These are phyloP conservation scores for Lachancea lanzarotensis DNA, from an alignment of 805 yeast genomes.

Conservation along the genomic window DNA sequence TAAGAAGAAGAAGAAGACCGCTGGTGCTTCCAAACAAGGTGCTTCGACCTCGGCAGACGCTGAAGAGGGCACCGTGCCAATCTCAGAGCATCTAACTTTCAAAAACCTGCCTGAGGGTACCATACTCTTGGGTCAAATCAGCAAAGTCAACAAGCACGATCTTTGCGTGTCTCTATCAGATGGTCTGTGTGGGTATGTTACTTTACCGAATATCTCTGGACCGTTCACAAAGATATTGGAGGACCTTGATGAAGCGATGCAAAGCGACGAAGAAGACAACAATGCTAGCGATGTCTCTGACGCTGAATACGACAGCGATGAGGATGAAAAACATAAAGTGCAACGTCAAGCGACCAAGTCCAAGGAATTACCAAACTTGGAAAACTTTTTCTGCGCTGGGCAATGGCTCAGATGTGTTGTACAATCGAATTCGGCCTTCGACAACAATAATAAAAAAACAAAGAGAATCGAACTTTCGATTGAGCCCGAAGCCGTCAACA, in stretches of 20 bases:
- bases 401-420: conserved; percentile 84
- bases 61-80: conserved; percentile 31
- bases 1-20: conserved; percentile 38
- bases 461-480: conserved; percentile 65
- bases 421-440: conserved; percentile 44
- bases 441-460: conserved; percentile 36
- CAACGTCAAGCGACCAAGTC: neutral
- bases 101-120: conserved; percentile 66
- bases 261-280: conserved; percentile 38
- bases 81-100: conserved; percentile 57
- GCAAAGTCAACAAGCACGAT: conserved; percentile 53
- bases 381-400: conserved; percentile 55
- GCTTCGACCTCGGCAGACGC: conserved; percentile 18
- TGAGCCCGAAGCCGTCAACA: conserved; percentile 70
- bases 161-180: conserved; percentile 71
- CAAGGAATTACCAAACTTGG: conserved; percentile 50
- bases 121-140: conserved; percentile 68
- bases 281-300: conserved; percentile 21
- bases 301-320: conserved; percentile 28
- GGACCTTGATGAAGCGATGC: conserved; percentile 44
- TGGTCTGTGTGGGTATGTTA: conserved; percentile 70
- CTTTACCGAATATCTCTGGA: conserved; percentile 64
- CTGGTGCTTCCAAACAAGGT: conserved; percentile 23
- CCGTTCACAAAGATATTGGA: conserved; percentile 54
- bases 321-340: conserved; percentile 19